phyloP scores from a whole-genome alignment of 305 asterid genomes.

The Euphrasia arctica region DNA sequence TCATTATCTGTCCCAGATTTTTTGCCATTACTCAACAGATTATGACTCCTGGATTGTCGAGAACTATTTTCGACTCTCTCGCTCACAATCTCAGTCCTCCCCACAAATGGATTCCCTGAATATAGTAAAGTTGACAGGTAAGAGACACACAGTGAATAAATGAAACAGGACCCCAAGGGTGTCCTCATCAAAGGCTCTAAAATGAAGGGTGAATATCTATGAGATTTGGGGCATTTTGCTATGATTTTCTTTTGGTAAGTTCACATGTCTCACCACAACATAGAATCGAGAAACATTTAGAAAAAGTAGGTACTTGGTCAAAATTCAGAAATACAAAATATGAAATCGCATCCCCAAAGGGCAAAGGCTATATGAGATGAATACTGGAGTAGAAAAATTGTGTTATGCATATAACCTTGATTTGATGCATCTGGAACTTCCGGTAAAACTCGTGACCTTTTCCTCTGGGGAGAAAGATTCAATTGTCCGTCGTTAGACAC shows the following conservation, averaged over 20 bases:
- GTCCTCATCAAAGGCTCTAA: neutral
- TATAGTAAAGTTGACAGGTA: slow-evolving; percentile 25
- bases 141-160: neutral
- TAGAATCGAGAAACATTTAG: neutral
- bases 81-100: slow-evolving; percentile 33
- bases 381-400: neutral
- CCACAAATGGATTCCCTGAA: slow-evolving; percentile 37
- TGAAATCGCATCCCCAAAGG: slow-evolving; percentile 11
- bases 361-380: slow-evolving; percentile 1
- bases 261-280: neutral
- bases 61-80: slow-evolving; percentile 35
- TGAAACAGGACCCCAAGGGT: slow-evolving; percentile 3
- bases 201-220: neutral
- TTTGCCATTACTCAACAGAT: slow-evolving; percentile 38
- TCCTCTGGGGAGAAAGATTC: slow-evolving; percentile 50
- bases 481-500: slow-evolving; percentile 43
- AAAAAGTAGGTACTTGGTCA: slow-evolving; percentile 5
- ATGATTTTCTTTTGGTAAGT: neutral
- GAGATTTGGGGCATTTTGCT: neutral
- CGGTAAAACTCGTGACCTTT: slow-evolving; percentile 41
- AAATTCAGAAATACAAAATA: neutral
- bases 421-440: slow-evolving; percentile 43
- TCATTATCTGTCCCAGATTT: slow-evolving; percentile 35
- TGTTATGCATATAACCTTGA: slow-evolving; percentile 38
- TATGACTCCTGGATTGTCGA: slow-evolving; percentile 32